Base-by-base conservation (phyloP, 2,329 filamentous ascomycete genomes). In the Cryphonectria japonica region DNA sequence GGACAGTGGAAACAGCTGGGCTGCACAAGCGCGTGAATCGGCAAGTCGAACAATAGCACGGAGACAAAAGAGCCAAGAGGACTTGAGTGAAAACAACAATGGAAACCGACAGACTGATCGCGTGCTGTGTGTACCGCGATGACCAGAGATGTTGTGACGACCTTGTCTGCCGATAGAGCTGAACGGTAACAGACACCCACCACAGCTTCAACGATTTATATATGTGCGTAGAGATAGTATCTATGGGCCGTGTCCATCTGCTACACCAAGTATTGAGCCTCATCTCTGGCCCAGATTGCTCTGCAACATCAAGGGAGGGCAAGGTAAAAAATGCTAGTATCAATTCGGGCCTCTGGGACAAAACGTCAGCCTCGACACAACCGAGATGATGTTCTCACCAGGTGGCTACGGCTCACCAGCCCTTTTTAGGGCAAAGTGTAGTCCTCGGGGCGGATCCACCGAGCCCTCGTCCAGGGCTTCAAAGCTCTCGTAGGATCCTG, bases 391-490 rank as follows among this genome's bases (percentile, higher is more conserved):
- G 59, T 39, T 14, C 59, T 39, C 22, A n/a, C 7, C 13, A 61
- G 59, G 34, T 61, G 22, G 34, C 59, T 11, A 61, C 59, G 59
- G 59, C 32, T 61, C 34, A 61, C 26, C 11, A 39, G 32, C 59
- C 59, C 59, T 61, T 39, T 61, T 61, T 34, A 39, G 59, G 59
- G 34, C 29, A 39, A 61, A 61, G 32, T 61, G 59, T 61, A 61
- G 59, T 32, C 59, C 59, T 32, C 59, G 6, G 32, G 22, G 59
- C 59, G 59, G 34, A 14, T 39, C 22, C 59, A 61, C 59, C 59
- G 59, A 61, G 59, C 59, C 59, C 59, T 61, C 59, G n/a, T n/a
- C 22, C 32, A 61, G 59, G 59, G 59, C 59, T 61, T 61, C 46
- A n/a, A 11, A 50, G 7, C 16, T 6, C 26, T 39, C 34, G 59